Evolutionary conservation across 805 yeast species (phyloP).

Genomic region (Cyberlindnera galapagoensis): DNA sequence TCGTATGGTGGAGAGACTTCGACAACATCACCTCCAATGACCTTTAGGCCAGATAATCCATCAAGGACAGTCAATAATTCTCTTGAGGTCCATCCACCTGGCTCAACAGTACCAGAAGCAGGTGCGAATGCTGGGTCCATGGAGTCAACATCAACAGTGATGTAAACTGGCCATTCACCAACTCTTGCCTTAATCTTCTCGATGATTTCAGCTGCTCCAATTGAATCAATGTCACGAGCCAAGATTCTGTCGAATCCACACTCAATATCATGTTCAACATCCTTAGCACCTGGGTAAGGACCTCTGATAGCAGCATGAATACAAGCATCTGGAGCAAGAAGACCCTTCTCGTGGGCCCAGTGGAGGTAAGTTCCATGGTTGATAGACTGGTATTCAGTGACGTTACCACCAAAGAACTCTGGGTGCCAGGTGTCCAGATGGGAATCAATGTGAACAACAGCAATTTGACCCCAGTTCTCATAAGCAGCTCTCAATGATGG

Average conservation of each 20-base stretch:
- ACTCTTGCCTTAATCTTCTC: slow-evolving; percentile 30
- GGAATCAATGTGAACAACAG: slow-evolving; percentile 53
- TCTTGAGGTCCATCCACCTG: slow-evolving; percentile 46
- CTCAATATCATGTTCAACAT: slow-evolving; percentile 36
- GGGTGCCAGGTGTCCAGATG: slow-evolving; percentile 74
- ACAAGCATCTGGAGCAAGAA: slow-evolving; percentile 40
- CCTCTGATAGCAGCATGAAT: slow-evolving; percentile 64
- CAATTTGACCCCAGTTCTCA: slow-evolving; percentile 39
- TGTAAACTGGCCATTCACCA: slow-evolving; percentile 36
- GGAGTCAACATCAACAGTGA: slow-evolving; percentile 44
- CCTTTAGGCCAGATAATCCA: slow-evolving; percentile 37
- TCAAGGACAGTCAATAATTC: slow-evolving; percentile 38
- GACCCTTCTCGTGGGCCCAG: slow-evolving; percentile 64
- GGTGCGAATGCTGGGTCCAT: slow-evolving; percentile 48
- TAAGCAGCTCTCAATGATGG: slow-evolving; percentile 43
- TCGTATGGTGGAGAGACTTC: slow-evolving; percentile 59
- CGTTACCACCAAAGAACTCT: slow-evolving; percentile 52
- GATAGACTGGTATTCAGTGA: slow-evolving; percentile 48
- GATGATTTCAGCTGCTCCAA: slow-evolving; percentile 35
- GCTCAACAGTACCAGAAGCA: slow-evolving; percentile 48
- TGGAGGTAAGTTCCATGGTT: slow-evolving; percentile 70
- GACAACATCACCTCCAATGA: slow-evolving; percentile 47
- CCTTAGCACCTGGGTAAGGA: slow-evolving; percentile 39
- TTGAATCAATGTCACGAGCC: slow-evolving; percentile 40
- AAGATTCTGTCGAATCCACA: slow-evolving; percentile 44